Base-by-base conservation (phyloP, 1,284 basidiomycete species). In the Puccinia horiana region DNA sequence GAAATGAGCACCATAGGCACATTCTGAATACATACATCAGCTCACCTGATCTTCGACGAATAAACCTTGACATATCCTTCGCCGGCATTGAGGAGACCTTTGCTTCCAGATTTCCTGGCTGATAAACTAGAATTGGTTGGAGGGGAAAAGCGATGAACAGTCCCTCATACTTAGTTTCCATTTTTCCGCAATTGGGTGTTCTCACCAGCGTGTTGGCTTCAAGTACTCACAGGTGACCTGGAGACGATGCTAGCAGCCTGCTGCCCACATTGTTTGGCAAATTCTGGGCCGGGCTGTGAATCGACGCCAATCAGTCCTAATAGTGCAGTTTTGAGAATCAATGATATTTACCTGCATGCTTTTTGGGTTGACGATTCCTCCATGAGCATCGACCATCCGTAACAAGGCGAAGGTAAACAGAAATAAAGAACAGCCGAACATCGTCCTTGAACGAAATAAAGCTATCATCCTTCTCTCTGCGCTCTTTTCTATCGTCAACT, bases 1-100 rank as follows among this genome's bases (percentile, higher is more conserved):
- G 26, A 16, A 40, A 70, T 47, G 44, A 42, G 67, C 67, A n/a
- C 14, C 2, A 70, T 44, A 12, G 12, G 69, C 16, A 16, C 35
- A 6, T 23, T 37, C 2, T 40, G 40, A 40, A 29, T 61, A 58
- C 20, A n/a, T n/a, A 29, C 61, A 3, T 20, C 61, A 20, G 8
- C 69, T 70, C 16, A 70, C 69, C 32, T 70, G 69, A 35, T 70
- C 69, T 49, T 70, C 42, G 42, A 70, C 42, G 20, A 70, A 70
- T 49, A 49, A 44, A 4, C 69, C 69, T 70, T 70, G 69, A n/a
- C 69, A 70, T 47, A 40, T 49, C 20, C 69, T 44, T 40, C 29
- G 42, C 12, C 5, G 42, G n/a, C 69, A 70, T 70, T 14, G 40
- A 29, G 18, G n/a, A 70, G 69, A 26, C 18, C 11, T 49, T 70